Conservation (phyloP, 768 basidiomycete species). For the Tremella mesenterica region DNA sequence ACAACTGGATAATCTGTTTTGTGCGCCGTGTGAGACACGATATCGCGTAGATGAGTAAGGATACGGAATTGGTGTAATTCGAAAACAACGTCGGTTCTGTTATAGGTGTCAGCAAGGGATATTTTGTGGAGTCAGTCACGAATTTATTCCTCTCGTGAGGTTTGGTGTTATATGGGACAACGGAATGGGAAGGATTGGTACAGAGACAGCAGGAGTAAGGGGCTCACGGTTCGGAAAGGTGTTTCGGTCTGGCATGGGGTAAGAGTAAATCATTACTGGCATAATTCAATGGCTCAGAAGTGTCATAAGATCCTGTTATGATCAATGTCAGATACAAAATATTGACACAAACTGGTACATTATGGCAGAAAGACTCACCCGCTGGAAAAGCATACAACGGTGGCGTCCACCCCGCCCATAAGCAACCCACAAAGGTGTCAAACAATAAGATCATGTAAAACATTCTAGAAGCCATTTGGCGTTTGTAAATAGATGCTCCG, state of each 20-base stretch:
- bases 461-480: background rate
- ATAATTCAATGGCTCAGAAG: constrained; percentile 3
- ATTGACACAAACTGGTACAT: background rate
- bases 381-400: background rate
- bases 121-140: background rate
- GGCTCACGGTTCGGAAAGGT: background rate
- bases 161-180: too few species aligned
- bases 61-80: background rate
- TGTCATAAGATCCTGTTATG: background rate
- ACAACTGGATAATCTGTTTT: background rate
- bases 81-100: background rate
- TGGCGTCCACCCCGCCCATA: background rate
- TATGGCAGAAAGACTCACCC: background rate
- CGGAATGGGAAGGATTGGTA: too few species aligned
- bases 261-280: background rate
- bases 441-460: background rate
- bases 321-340: background rate
- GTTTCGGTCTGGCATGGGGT: background rate
- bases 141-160: background rate
- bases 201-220: background rate
- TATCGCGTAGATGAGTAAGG: background rate
- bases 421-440: constrained; percentile 3
- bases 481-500: background rate
- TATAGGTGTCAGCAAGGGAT: background rate
- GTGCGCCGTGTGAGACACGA: background rate